phyloP scores from a whole-genome alignment of 441 rosid species.

The Geranium incanum region DNA sequence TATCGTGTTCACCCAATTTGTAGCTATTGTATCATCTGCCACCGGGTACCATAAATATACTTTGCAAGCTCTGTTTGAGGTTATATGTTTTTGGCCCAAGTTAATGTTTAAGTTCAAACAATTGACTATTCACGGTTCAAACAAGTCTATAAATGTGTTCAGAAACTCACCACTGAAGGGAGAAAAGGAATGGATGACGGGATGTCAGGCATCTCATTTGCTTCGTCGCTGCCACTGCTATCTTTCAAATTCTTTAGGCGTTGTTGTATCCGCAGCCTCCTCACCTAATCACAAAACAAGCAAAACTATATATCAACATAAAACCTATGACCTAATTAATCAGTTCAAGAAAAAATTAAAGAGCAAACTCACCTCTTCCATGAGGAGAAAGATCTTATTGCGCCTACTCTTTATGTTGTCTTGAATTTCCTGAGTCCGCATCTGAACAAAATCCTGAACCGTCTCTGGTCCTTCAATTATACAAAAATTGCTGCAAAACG shows the following conservation, averaged over 20 bases:
- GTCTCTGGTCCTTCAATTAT: constrained; percentile 92
- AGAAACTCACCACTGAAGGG: constrained; percentile 49
- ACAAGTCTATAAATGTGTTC: background rate
- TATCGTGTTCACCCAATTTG: background rate
- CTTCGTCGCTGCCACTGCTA: constrained; percentile 39
- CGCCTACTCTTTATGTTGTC: constrained; percentile 82
- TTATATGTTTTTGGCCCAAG: background rate
- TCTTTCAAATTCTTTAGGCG: constrained; percentile 48
- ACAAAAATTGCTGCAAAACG: constrained; percentile 60
- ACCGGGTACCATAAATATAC: background rate
- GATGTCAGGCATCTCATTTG: constrained; percentile 81
- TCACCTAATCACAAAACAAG: constrained; percentile 33
- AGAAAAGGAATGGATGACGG: constrained; percentile 91
- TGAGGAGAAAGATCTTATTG: constrained; percentile 83
- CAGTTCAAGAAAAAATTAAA: background rate
- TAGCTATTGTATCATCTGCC: background rate
- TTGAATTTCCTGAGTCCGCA: constrained; percentile 77
- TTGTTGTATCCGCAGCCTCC: constrained; percentile 80
- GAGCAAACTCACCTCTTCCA: constrained; percentile 71
- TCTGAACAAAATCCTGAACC: constrained; percentile 69
- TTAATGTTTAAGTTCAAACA: background rate
- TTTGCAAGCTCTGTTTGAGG: background rate
- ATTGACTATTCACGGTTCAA: background rate
- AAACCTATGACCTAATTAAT: background rate
- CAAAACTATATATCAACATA: background rate